phyloP scores from a whole-genome alignment of 1,284 basidiomycete species.

The Phylloboletellus chloephorus region DNA sequence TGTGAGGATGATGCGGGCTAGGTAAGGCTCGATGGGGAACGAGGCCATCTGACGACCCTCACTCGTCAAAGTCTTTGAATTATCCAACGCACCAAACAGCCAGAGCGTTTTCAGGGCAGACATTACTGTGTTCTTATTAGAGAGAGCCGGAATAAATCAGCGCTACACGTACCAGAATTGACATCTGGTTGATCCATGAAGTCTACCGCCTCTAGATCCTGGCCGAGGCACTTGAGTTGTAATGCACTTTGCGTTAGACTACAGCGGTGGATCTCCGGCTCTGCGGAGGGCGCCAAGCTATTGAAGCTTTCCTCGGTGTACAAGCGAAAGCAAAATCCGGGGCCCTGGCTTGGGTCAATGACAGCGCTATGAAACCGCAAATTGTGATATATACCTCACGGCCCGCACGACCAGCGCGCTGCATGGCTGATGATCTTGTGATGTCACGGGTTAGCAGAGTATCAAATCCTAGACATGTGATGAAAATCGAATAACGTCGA shows the following conservation, averaged over 20 bases:
- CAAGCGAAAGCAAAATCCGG: conserved; percentile 81
- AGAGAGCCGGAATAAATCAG: neutral
- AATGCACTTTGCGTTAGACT: conserved; percentile 79
- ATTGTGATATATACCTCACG: conserved; percentile 58
- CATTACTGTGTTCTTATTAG: conserved; percentile 41
- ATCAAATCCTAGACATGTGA: conserved; percentile 64
- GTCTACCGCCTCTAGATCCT: conserved; percentile 73
- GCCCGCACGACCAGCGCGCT: conserved; percentile 85
- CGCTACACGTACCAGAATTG: conserved; percentile 53
- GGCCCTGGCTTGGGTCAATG: conserved; percentile 43
- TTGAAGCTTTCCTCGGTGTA: conserved; percentile 80
- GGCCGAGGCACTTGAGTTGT: conserved; percentile 78
- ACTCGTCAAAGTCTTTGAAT: conserved; percentile 56
- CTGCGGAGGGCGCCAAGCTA: conserved; percentile 58
- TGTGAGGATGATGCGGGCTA: conserved; percentile 71
- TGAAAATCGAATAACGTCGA: conserved; percentile 2
- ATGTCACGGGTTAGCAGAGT: conserved; percentile 82
- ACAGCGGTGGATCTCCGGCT: conserved; percentile 86
- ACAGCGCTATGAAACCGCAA: neutral
- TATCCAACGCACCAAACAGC: conserved; percentile 70
- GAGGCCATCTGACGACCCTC: conserved; percentile 75
- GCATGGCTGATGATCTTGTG: conserved; percentile 85
- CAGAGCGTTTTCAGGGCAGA: conserved; percentile 73
- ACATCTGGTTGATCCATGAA: conserved; percentile 81
- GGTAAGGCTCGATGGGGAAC: conserved; percentile 82